Evolutionary conservation across 306 rosid genomes (phyloP).

Genomic region (Castanea sativa): DNA sequence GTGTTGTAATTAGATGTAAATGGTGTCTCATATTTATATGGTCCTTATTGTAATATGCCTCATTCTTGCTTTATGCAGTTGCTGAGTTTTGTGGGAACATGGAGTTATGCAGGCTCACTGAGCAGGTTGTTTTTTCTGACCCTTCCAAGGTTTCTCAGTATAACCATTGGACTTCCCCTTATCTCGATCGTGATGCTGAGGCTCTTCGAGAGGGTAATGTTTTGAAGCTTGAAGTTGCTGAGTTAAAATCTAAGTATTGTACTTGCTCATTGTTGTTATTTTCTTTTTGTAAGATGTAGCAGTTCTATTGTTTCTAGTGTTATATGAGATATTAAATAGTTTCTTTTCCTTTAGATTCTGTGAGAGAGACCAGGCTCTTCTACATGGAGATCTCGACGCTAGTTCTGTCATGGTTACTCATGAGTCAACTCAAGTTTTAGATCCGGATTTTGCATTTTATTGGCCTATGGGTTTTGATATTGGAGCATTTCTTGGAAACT

Average conservation of each 20-base stretch:
- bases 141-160: conserved; percentile 75
- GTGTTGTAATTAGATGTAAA: too few relatives aligned
- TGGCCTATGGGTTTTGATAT: conserved; percentile 94
- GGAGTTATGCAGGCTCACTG: conserved; percentile 86
- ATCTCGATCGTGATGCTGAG: conserved; percentile 77
- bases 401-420: conserved; percentile 82
- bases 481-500: conserved; percentile 83
- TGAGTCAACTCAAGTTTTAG: conserved; percentile 88
- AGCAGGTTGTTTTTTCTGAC: conserved; percentile 89
- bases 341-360: conserved; percentile 56
- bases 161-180: conserved; percentile 75
- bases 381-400: conserved; percentile 95
- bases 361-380: conserved; percentile 82
- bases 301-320: background rate
- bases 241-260: conserved; percentile 72
- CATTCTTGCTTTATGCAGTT: conserved; percentile 51
- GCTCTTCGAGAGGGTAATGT: conserved; percentile 76
- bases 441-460: conserved; percentile 87
- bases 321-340: conserved; percentile 3
- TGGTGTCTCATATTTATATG: too few relatives aligned
- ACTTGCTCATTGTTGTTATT: background rate
- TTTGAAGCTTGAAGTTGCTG: conserved; percentile 83
- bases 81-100: conserved; percentile 85
- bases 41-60: background rate
- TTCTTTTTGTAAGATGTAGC: background rate